Base-by-base conservation (phyloP, 106 monocot genomes). In the Acanthochlamys bracteata region DNA sequence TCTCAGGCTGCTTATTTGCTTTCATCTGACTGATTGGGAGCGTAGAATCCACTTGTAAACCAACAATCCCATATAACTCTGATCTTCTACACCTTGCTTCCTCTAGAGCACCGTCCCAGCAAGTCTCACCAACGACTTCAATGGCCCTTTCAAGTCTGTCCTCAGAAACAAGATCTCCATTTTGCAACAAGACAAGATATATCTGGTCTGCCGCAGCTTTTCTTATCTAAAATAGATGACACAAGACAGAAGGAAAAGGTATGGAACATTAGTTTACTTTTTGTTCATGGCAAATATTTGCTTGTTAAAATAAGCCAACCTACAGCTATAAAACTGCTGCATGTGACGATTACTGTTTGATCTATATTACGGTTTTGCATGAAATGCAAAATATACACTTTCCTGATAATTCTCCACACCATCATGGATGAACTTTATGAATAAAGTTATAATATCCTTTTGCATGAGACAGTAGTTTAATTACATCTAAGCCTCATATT, bases 151-250 rank as follows among this genome's bases (percentile, higher is more conserved):
- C 91, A 58, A 71, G 60, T 63, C 69, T 80, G 14, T 82, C 78
- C 26, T 74, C 74, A 17, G 55, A 33, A 24, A 86, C 27, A 10
- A 84, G 66, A 56, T 78, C 71, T 4, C 47, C 67, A 59, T 75
- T 92, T 74, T 98, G 88, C 51, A 88, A 59, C 26, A 98, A 68
- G n/a, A 89, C 92, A 53, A 89, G 88, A 66, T 92, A 98, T 7
- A 86, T 79, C 67, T 98, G 91, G 79, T 98, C 91, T 11, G 98
- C 98, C 17, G 85, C 75, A 53, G 78, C 76, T 71, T 81, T 98
- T 0, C 92, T 78, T 55, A 92, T 92, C 88, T 91, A 71, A 49
- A 53, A 17, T 49, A 4, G 40, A 61, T 33, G 58, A 26, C 7
- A 23, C 17, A 66, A 59, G 20, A 27, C 10, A 49, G 11, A 8